Conservation (phyloP, 768 basidiomycete species). For the Leccinum imitatum region DNA sequence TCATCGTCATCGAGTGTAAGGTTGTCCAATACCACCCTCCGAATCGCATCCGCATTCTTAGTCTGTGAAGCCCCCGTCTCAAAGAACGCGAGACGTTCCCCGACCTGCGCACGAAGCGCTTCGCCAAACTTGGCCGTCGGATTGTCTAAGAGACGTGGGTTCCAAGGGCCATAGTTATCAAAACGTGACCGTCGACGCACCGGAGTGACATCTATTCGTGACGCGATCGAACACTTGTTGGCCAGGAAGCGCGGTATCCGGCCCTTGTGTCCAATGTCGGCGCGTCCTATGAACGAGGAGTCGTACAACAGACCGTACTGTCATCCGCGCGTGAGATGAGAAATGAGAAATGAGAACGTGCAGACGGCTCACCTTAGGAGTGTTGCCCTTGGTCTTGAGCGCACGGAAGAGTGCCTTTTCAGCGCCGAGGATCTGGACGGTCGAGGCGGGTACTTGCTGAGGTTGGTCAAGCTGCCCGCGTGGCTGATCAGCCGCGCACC, state of each 20-base stretch:
- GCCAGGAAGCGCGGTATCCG: conserved; percentile 98
- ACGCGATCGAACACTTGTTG: conserved; percentile 97
- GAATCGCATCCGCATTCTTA: conserved; percentile 92
- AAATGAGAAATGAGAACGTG: background rate
- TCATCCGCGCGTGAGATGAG: background rate
- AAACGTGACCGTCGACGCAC: conserved; percentile 39
- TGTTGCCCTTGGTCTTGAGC: conserved; percentile 98
- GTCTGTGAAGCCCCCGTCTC: conserved; percentile 86
- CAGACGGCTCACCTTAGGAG: conserved; percentile 68
- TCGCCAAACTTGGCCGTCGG: conserved; percentile 95
- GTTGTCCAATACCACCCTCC: conserved; percentile 83
- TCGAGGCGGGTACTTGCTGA: conserved; percentile 99
- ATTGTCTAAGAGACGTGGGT: conserved; percentile 45
- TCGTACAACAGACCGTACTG: conserved; percentile 98
- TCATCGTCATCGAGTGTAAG: conserved; percentile 70
- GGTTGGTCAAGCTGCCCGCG: conserved; percentile 93
- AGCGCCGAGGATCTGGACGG: conserved; percentile 96
- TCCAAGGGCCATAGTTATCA: background rate
- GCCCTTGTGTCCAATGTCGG: conserved; percentile 92
- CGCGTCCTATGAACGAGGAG: conserved; percentile 96
- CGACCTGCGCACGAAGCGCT: conserved; percentile 89
- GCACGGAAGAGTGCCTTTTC: conserved; percentile 98
- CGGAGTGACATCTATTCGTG: conserved; percentile 91
- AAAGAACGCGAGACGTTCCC: conserved; percentile 93
- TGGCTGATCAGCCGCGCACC: conserved; percentile 93